Conservation (phyloP, 2,329 filamentous ascomycete species). For the Pestalotiopsis sp. region DNA sequence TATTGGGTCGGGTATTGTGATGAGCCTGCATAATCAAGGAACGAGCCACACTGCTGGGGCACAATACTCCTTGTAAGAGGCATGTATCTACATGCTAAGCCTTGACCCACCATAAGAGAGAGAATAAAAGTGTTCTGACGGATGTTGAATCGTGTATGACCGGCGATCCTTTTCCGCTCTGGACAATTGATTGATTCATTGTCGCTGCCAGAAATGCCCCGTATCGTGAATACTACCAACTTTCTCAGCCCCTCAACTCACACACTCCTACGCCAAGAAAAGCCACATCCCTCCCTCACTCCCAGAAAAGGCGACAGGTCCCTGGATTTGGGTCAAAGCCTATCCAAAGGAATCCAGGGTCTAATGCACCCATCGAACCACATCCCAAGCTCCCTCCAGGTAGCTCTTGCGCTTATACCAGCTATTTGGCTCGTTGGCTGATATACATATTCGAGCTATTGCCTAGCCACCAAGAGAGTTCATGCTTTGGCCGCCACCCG, state of each 20-base stretch:
- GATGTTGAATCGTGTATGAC: background rate
- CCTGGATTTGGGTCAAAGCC: background rate
- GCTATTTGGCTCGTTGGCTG: background rate
- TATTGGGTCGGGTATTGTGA: slow-evolving; percentile 1
- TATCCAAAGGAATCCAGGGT: background rate
- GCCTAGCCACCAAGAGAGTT: background rate
- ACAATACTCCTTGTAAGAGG: background rate
- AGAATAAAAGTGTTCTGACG: background rate
- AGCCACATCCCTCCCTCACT: background rate
- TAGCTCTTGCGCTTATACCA: slow-evolving; percentile 1
- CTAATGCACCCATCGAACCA: slow-evolving; percentile 5
- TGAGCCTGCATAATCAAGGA: slow-evolving; percentile 5
- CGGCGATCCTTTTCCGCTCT: background rate
- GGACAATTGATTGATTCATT: background rate
- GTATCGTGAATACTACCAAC: too few species aligned
- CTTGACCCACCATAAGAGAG: background rate
- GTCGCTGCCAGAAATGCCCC: too few species aligned
- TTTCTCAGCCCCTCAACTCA: background rate
- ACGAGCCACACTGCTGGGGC: background rate
- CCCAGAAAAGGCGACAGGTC: background rate
- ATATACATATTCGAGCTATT: background rate
- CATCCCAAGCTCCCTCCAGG: too few species aligned
- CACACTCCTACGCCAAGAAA: too few species aligned
- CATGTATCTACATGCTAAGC: background rate
- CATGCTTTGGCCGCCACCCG: too few species aligned